phyloP scores from a whole-genome alignment of 176 grass and related monocot species.

The Otatea glauca region DNA sequence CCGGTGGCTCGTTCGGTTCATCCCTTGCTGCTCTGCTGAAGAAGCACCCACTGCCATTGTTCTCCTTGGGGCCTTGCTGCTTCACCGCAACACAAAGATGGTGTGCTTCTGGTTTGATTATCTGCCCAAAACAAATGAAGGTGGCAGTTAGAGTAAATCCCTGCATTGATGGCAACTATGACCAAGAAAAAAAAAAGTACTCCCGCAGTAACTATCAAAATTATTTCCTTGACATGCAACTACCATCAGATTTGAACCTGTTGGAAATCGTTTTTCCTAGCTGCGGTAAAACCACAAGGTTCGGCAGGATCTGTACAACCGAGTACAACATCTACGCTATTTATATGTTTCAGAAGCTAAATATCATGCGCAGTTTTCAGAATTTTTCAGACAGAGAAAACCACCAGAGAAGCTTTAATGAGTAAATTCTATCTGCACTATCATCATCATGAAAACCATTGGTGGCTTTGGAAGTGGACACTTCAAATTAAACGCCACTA shows the following conservation, averaged over 20 bases:
- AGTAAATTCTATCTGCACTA: constrained; percentile 18
- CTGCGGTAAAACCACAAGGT: constrained; percentile 31
- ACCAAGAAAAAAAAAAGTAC: neutral
- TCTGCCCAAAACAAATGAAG: constrained; percentile 39
- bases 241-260: neutral
- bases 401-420: constrained; percentile 23
- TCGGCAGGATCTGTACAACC: neutral
- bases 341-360: constrained; percentile 35
- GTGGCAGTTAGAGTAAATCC: constrained; percentile 1
- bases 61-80: constrained; percentile 34
- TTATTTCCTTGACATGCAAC: constrained; percentile 26
- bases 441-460: constrained; percentile 8
- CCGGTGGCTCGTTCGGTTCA: neutral
- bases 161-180: neutral
- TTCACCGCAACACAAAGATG: constrained; percentile 5
- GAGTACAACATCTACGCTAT: constrained; percentile 23
- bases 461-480: neutral
- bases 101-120: constrained; percentile 38
- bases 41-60: neutral
- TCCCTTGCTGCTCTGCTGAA: constrained; percentile 4
- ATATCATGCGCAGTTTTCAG: constrained; percentile 35
- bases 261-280: neutral
- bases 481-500: constrained; percentile 14
- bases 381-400: constrained; percentile 30
- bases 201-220: constrained; percentile 17